These are phyloP conservation scores for Lolium rigidum DNA, from an alignment of 176 grass and related monocot species.

Conservation along the genomic window DNA sequence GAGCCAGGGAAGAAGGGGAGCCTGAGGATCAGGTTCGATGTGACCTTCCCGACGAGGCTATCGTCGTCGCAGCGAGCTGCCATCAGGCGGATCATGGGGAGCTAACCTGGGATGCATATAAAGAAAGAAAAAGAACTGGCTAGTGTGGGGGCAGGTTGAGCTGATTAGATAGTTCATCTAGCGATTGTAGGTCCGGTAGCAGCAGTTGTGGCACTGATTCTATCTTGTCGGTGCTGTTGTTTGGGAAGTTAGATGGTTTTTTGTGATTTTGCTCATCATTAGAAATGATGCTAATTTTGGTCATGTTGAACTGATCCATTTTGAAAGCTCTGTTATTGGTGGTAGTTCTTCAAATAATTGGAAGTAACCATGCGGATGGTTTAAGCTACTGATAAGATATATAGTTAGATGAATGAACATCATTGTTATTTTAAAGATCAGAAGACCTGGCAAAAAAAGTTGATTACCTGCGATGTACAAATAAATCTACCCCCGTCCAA, in stretches of 20 bases:
- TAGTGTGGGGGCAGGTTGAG: constrained; percentile 28
- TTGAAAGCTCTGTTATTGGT: not conserved
- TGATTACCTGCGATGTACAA: too few species aligned
- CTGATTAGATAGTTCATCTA: constrained; percentile 14
- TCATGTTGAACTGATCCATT: not conserved
- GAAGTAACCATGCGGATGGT: not conserved
- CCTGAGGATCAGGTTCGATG: constrained; percentile 61
- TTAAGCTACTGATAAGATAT: not conserved
- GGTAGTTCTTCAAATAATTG: not conserved
- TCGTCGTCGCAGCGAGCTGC: constrained; percentile 42
- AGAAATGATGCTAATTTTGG: constrained; percentile 27
- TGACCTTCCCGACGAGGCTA: constrained; percentile 55
- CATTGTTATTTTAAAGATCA: too few species aligned
- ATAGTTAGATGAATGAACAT: not conserved
- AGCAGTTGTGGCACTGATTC: not conserved
- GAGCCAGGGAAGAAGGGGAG: constrained; percentile 63
- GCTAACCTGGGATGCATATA: constrained; percentile 31
- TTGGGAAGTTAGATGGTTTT: not conserved
- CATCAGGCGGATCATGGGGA: constrained; percentile 49
- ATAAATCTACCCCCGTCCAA: too few species aligned
- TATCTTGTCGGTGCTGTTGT: constrained; percentile 32
- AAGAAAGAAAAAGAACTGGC: constrained; percentile 7
- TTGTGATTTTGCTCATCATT: not conserved
- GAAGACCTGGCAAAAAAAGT: too few species aligned
- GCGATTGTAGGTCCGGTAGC: constrained; percentile 21